Evolutionary conservation across 345 rosid species (phyloP).

Genomic region (Rhodomyrtus tomentosa): DNA sequence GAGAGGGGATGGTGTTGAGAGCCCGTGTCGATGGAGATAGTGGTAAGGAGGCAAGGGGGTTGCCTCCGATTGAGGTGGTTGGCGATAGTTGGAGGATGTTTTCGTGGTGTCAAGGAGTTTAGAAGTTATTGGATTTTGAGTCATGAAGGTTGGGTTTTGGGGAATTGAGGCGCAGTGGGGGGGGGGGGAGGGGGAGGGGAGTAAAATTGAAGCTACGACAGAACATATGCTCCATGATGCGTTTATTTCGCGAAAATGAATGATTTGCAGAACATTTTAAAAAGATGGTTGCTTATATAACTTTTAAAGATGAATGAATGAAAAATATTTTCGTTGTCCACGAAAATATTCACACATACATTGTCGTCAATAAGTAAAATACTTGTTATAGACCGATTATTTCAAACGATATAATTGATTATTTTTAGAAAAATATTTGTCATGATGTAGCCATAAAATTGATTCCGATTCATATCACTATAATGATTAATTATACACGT

Average conservation of each 20-base stretch:
- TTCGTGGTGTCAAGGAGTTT: not conserved
- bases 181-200: not conserved
- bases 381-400: no score
- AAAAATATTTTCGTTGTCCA: no score
- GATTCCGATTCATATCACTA: not conserved
- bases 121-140: not conserved
- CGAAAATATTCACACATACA: no score
- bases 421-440: no score
- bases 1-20: not conserved
- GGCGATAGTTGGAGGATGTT: not conserved
- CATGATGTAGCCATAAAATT: not conserved
- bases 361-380: no score
- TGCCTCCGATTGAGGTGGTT: not conserved
- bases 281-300: no score
- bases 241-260: no score
- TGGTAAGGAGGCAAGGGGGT: not conserved
- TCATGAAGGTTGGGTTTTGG: not conserved
- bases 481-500: not conserved
- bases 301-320: no score
- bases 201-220: not conserved
- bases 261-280: no score
- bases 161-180: not conserved
- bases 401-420: no score
- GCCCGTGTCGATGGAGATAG: not conserved
- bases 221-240: no score